Evolutionary conservation across 75 land plant genomes (phyloP).

Genomic region (Ceratopteris richardii): DNA sequence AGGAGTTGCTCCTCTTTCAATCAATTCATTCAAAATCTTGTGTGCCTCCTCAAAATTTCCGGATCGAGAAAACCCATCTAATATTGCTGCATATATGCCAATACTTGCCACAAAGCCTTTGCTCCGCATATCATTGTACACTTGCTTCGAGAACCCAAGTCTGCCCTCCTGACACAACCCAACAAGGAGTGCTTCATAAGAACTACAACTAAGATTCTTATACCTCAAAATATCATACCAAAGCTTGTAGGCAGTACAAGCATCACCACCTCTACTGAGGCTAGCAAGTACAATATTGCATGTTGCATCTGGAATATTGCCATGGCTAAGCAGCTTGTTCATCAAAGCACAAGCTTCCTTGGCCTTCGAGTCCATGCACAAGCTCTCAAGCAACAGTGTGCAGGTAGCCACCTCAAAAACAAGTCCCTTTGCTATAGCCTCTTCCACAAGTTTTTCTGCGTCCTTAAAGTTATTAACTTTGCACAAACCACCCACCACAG

Average conservation of each 20-base stretch:
- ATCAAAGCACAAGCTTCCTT: slow-evolving; percentile 1
- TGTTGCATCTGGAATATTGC: neutral
- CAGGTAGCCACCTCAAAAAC: neutral
- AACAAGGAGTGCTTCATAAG: neutral
- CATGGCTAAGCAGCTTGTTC: neutral
- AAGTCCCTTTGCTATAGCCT: too few species aligned
- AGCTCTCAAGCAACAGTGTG: neutral
- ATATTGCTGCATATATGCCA: slow-evolving; percentile 44
- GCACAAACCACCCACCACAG: too few species aligned
- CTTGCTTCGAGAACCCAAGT: neutral
- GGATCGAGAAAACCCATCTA: slow-evolving; percentile 54
- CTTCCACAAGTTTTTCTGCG: too few species aligned
- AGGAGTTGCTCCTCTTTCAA: slow-evolving; percentile 41
- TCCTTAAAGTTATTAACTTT: too few species aligned
- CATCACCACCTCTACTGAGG: neutral
- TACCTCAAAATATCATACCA: neutral
- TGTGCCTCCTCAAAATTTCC: slow-evolving; percentile 59
- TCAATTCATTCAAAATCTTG: slow-evolving; percentile 63
- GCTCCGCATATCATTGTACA: neutral
- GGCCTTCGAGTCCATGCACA: neutral
- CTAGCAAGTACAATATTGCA: neutral
- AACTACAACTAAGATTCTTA: neutral
- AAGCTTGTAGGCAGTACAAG: neutral
- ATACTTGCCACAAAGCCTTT: slow-evolving; percentile 36
- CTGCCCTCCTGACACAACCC: slow-evolving; percentile 3